Evolutionary conservation across 495 filamentous ascomycete species (phyloP), one percentile per base, ranked within the genome.

Genomic region (Talaromyces ruber): DNA sequence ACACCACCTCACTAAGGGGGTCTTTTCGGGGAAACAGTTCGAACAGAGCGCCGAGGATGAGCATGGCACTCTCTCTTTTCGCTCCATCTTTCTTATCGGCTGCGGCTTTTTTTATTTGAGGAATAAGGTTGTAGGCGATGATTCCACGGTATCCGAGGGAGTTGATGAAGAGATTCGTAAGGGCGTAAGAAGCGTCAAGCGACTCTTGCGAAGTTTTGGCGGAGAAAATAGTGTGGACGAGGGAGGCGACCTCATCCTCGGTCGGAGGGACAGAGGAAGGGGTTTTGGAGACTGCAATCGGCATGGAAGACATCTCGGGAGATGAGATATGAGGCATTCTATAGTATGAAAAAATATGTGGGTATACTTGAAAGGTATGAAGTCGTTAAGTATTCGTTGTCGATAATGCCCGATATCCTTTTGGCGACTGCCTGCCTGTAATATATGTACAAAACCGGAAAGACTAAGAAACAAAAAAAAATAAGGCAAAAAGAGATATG

Each of bases 31-130:
- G 90, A 71, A 97, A 88, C 18, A 86, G 86, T 77, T 99, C 94
- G 67, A 97, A 92, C 16, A 99, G 71, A 59, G 94, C 94, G 58
- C 94, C 95, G 51, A 97, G 82, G 58, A 96, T 87, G 68, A 96
- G 92, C 86, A 98, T 95, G 56, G 93, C 89, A 70, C 94, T 91
- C 74, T 98, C 94, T 62, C 95, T 83, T 65, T 83, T 84, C 60
- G 86, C 79, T 6, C 88, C 89, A 76, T 87, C 92, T 80, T 98
- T 98, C 85, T 97, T 98, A 77, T 98, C 92, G 62, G 82, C 74
- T 9, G 95, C 92, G 55, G 89, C 91, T 79, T 96, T 97, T 74
- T 88, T 88, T 68, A 94, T 77, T 57, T 83, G 77, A 18, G 79
- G 76, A 24, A 86, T 64, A 63, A 97, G 75, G 68, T 87, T 87